These are phyloP conservation scores for Gardenia jasminoides DNA, from an alignment of 257 asterid genomes.

Conservation along the genomic window DNA sequence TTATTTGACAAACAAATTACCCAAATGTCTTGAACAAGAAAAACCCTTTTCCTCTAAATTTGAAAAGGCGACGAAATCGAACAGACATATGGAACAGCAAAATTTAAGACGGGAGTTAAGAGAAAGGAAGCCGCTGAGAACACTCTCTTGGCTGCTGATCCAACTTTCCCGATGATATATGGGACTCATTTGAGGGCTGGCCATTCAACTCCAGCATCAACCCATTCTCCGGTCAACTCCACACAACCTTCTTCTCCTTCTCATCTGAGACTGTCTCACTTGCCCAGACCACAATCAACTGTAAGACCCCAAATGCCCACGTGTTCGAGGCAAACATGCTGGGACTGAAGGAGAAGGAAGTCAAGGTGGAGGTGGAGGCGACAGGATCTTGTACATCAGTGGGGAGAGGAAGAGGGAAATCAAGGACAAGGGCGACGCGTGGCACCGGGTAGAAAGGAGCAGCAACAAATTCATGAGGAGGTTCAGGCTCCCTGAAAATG, in stretches of 20 bases:
- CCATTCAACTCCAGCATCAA: background rate
- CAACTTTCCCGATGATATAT: constrained; percentile 8
- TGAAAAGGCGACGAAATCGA: too few relatives aligned
- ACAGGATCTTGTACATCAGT: constrained; percentile 21
- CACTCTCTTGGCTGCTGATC: background rate
- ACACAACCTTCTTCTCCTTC: too few relatives aligned
- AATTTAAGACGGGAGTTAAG: too few relatives aligned
- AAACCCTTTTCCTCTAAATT: too few relatives aligned
- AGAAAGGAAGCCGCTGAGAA: too few relatives aligned
- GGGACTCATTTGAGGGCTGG: constrained; percentile 18
- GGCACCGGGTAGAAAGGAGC: constrained; percentile 16
- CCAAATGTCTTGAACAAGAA: too few relatives aligned
- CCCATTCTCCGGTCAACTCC: background rate
- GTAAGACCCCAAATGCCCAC: constrained; percentile 22
- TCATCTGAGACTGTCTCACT: background rate
- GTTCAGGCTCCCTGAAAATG: constrained; percentile 20
- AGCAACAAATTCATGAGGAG: constrained; percentile 15
- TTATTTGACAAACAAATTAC: too few relatives aligned
- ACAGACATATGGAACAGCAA: too few relatives aligned
- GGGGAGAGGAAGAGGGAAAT: constrained; percentile 26
- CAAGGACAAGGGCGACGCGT: constrained; percentile 17
- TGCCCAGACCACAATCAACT: constrained; percentile 3
- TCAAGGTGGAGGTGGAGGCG: constrained; percentile 25
- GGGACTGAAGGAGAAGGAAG: constrained; percentile 20
- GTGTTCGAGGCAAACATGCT: constrained; percentile 14